Conservation (phyloP, 2,329 filamentous ascomycete species). For the Mycocentrospora acerina region DNA sequence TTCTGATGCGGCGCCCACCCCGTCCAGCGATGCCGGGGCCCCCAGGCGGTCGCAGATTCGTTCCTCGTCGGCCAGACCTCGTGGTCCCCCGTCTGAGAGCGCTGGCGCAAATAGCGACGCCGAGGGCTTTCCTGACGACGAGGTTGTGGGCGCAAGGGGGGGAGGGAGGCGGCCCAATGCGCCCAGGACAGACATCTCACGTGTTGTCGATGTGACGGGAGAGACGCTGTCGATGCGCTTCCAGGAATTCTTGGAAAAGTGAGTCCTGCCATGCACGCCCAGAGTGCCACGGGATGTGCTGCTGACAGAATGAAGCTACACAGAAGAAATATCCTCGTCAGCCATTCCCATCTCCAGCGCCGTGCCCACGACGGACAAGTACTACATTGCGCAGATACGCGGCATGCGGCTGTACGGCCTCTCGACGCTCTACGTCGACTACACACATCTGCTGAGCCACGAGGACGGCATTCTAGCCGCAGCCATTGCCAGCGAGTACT, state of each 20-base stretch:
- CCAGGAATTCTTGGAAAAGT: conserved; percentile 78
- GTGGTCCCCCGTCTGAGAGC: conserved; percentile 55
- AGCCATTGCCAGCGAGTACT: conserved; percentile 87
- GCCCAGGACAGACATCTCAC: conserved; percentile 62
- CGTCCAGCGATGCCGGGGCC: conserved; percentile 39
- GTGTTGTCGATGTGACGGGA: conserved; percentile 75
- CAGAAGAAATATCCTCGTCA: conserved; percentile 67
- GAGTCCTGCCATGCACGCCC: conserved; percentile 24
- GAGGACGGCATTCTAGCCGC: conserved; percentile 80
- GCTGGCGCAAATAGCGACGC: conserved; percentile 57
- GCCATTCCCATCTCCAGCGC: conserved; percentile 65
- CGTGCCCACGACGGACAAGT: conserved; percentile 73
- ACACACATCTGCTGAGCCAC: conserved; percentile 75
- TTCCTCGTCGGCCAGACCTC: conserved; percentile 58
- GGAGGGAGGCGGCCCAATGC: conserved; percentile 39
- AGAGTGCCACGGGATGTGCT: neutral
- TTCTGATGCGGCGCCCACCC: conserved; percentile 48
- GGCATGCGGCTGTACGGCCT: conserved; percentile 72
- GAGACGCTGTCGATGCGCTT: conserved; percentile 75
- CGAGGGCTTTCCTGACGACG: conserved; percentile 62
- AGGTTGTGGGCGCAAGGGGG: conserved; percentile 57
- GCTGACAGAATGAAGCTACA: conserved; percentile 51
- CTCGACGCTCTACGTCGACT: conserved; percentile 87
- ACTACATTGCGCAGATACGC: conserved; percentile 82
- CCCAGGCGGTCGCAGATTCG: conserved; percentile 41